A percentile compares a stretch with the other conserved stretches of the same genome.
Conservation (phyloP, 805 yeast species). For the Hanseniaspora nectarophila region DNA sequence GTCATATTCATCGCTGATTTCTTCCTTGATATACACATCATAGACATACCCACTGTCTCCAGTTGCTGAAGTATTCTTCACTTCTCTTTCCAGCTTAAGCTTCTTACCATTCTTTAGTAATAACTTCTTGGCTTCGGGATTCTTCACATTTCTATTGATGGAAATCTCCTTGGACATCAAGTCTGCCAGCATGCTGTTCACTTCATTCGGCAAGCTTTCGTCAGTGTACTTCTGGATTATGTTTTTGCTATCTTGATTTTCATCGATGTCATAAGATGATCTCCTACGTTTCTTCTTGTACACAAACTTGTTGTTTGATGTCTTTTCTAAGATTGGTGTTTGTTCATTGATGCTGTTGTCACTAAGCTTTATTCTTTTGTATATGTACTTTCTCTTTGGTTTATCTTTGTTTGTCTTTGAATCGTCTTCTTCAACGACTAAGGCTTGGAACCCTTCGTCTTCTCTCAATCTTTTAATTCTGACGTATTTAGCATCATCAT, state of each 20-base stretch:
- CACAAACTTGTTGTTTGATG: slow-evolving; percentile 4
- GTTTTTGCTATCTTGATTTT: slow-evolving; percentile 16
- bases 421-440: slow-evolving; percentile 13
- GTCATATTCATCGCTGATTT: slow-evolving; percentile 45
- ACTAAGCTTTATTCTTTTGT: slow-evolving; percentile 36
- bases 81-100: slow-evolving; percentile 19
- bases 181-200: slow-evolving; percentile 44
- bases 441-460: slow-evolving; percentile 79
- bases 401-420: slow-evolving; percentile 18
- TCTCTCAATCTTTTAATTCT: slow-evolving; percentile 77
- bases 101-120: slow-evolving; percentile 12
- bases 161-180: slow-evolving; percentile 35
- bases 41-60: slow-evolving; percentile 60
- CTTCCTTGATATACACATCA: slow-evolving; percentile 69
- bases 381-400: slow-evolving; percentile 27
- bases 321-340: slow-evolving; percentile 11
- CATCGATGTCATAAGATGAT: background rate
- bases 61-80: slow-evolving; percentile 20
- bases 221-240: slow-evolving; percentile 22
- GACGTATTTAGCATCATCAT: slow-evolving; percentile 30
- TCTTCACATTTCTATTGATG: background rate
- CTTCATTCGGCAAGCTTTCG: slow-evolving; percentile 52
- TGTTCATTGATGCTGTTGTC: slow-evolving; percentile 16
- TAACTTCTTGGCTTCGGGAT: slow-evolving; percentile 9
- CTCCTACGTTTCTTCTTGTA: slow-evolving; percentile 9